Evolutionary conservation across 148 eudicot genomes (phyloP), one percentile per base, ranked within the genome.

Genomic region (Nepenthes gracilis): DNA sequence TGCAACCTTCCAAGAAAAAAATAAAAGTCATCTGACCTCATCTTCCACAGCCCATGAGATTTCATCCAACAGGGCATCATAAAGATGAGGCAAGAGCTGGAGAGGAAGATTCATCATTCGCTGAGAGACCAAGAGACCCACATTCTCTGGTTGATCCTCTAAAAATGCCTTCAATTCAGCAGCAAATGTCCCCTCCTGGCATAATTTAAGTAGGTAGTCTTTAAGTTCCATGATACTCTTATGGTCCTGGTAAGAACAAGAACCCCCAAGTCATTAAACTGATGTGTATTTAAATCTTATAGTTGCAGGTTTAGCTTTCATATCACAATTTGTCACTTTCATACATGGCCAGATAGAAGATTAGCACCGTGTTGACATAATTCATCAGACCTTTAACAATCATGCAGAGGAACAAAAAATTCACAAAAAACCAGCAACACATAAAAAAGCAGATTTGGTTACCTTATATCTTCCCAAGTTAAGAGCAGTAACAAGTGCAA

Each of bases 91-190:
- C 74, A 93, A 69, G 48, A 93, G 91, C 75, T 89, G 97, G 35
- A 86, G 99, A 66, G 99, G 99, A 64, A 89, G 91, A 81, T 93
- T 93, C 55, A 74, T 82, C 57, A 93, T 86, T 57, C 87, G 80
- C 80, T 84, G 97, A n/a, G 95, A 89, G 47, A 93, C 85, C 71
- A 93, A 36, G 43, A 93, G 82, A 55, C 97, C 99, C 12, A 93
- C 87, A 75, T 78, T 77, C 35, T 67, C 62, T 2, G 82, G 74
- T 51, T 79, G 71, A 60, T 81, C 83, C 59, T 75, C 85, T 52
- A 89, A 64, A 59, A 84, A 60, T 6, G 55, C 68, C 64, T 70
- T 72, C 75, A 89, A 67, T 35, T 86, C 70, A 43, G 55, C 34
- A 37, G 53, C 54, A 59, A 67, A 64, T 58, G 65, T 64, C 57